Conservation (phyloP, 768 basidiomycete species). For the Lactifluus hygrophoroides region DNA sequence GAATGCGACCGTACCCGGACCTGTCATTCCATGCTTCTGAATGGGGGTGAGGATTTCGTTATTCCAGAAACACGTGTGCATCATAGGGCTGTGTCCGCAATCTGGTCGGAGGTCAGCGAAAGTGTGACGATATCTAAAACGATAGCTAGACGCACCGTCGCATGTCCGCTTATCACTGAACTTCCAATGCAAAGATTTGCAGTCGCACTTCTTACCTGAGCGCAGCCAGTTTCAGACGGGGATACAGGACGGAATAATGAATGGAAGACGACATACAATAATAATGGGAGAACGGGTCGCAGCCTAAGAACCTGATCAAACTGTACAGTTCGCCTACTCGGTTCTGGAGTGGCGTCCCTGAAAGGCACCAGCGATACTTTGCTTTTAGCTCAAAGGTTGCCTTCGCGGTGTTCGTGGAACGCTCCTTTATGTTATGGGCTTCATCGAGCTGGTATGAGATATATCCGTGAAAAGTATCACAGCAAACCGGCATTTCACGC, state of each 20-base stretch:
- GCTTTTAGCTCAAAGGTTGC: constrained; percentile 87
- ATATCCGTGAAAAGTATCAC: constrained; percentile 1
- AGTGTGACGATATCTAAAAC: not conserved
- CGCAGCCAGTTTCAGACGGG: constrained; percentile 2
- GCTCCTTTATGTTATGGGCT: constrained; percentile 97
- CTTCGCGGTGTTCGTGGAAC: constrained; percentile 90
- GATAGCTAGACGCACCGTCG: constrained; percentile 48
- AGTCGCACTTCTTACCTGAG: constrained; percentile 80
- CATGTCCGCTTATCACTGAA: constrained; percentile 79
- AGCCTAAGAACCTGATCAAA: constrained; percentile 85
- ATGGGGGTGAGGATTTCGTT: constrained; percentile 95
- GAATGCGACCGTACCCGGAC: constrained; percentile 76
- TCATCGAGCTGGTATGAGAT: constrained; percentile 62
- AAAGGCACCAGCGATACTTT: constrained; percentile 87
- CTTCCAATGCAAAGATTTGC: constrained; percentile 93
- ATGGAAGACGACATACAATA: constrained; percentile 55
- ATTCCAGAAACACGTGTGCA: constrained; percentile 95
- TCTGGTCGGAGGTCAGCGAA: constrained; percentile 33
- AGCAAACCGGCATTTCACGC: constrained; percentile 44
- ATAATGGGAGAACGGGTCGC: constrained; percentile 86
- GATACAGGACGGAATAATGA: not conserved
- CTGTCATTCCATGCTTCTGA: constrained; percentile 78
- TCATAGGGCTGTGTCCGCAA: constrained; percentile 80
- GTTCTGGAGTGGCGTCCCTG: constrained; percentile 94
- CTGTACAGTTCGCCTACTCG: constrained; percentile 99